Percentiles rank a stretch among this genome's conserved stretches.
Conservation (phyloP, 345 rosid species). For the Salix caprea region DNA sequence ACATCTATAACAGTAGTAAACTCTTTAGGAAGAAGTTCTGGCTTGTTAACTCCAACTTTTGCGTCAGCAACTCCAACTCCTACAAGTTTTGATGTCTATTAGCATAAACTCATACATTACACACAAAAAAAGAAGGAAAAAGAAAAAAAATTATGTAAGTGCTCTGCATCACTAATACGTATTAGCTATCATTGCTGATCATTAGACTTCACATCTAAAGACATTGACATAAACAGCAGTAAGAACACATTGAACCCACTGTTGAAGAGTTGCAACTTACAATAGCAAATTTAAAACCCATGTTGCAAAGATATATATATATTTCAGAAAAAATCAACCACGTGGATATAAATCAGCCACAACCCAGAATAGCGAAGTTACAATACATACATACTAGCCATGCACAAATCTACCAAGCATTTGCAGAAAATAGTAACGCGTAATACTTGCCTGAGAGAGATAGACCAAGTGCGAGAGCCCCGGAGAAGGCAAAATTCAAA, state of each 20-base stretch:
- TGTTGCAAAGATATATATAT: neutral
- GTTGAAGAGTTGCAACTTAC: neutral
- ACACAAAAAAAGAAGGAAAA: neutral
- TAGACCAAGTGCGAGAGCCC: slow-evolving; percentile 59
- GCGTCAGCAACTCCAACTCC: slow-evolving; percentile 64
- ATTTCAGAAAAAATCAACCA: neutral
- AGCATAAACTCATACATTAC: neutral
- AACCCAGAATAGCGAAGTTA: neutral
- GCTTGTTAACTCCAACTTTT: slow-evolving; percentile 85
- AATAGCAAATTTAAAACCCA: neutral
- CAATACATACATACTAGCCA: neutral
- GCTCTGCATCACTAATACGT: neutral
- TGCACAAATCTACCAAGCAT: neutral
- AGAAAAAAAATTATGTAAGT: neutral
- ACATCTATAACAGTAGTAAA: slow-evolving; percentile 81
- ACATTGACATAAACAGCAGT: too few relatives aligned
- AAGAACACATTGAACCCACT: neutral
- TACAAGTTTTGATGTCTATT: slow-evolving; percentile 10
- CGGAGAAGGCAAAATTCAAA: slow-evolving; percentile 51
- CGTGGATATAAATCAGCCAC: neutral
- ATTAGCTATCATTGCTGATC: too few relatives aligned
- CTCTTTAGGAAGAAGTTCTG: slow-evolving; percentile 81
- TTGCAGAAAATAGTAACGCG: neutral
- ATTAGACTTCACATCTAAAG: too few relatives aligned
- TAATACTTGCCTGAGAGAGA: slow-evolving; percentile 47